Percentiles rank a stretch among this genome's conserved stretches.
Conservation (phyloP, 202 grass and related monocot species). For the Setaria viridis region DNA sequence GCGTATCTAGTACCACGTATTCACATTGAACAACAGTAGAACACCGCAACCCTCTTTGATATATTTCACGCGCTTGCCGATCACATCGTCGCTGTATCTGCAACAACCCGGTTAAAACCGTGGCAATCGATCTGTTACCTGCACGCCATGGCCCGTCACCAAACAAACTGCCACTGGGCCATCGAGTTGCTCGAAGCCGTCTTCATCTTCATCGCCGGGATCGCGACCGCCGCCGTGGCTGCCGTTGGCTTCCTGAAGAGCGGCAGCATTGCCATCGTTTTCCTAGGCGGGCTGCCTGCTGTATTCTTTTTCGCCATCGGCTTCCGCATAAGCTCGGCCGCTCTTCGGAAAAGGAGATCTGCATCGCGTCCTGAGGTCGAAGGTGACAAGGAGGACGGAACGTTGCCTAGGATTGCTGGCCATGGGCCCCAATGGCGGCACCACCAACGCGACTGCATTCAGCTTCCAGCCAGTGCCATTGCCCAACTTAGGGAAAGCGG, state of each 20-base stretch:
- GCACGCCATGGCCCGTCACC: not conserved
- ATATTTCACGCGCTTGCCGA: too few species aligned
- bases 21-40: too few species aligned
- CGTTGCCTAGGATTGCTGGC: not conserved
- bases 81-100: too few species aligned
- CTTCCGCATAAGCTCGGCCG: not conserved
- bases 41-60: too few species aligned
- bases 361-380: too few species aligned
- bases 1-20: too few species aligned
- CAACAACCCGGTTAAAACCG: not conserved
- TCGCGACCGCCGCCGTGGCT: not conserved
- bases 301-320: not conserved
- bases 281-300: not conserved
- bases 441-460: not conserved
- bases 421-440: not conserved
- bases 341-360: slow-evolving; percentile 16
- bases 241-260: not conserved
- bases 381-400: not conserved
- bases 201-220: slow-evolving; percentile 13
- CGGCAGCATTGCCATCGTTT: not conserved
- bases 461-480: not conserved
- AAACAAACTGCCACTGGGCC: slow-evolving; percentile 3
- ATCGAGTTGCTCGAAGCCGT: not conserved
- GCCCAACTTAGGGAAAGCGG: not conserved
- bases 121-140: not conserved